Percentiles rank a stretch among this genome's conserved stretches.
Evolutionary conservation across 176 grass and related monocot genomes (phyloP).

Genomic region (Musa itinerans): DNA sequence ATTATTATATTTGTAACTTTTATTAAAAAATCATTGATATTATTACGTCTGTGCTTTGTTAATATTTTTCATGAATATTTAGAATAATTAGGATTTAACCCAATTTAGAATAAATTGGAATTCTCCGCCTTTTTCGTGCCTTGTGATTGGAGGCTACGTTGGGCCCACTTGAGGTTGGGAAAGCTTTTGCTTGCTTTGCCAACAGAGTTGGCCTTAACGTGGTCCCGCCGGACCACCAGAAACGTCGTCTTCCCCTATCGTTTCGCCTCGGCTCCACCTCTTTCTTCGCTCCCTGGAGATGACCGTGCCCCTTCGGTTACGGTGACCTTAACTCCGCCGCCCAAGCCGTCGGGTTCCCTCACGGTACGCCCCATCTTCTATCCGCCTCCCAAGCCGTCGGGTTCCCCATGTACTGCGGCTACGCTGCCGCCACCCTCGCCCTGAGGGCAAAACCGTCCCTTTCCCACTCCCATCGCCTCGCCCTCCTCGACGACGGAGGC

Average conservation of each 20-base stretch:
- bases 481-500: background rate
- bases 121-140: too few species aligned
- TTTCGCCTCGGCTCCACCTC: background rate
- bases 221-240: background rate
- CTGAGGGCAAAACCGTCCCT: slow-evolving; percentile 24
- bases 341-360: background rate
- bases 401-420: slow-evolving; percentile 22
- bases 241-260: background rate
- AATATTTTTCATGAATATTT: too few species aligned
- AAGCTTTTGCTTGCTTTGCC: too few species aligned
- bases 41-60: too few species aligned
- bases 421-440: background rate
- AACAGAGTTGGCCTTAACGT: background rate
- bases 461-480: background rate
- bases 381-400: too few species aligned
- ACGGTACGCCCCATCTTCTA: background rate
- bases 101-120: too few species aligned
- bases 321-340: background rate
- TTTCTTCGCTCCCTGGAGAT: background rate
- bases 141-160: too few species aligned
- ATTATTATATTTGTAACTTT: too few species aligned
- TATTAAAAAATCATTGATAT: too few species aligned
- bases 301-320: background rate
- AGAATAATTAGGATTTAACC: too few species aligned
- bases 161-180: too few species aligned